Evolutionary conservation across 2,329 filamentous ascomycete genomes (phyloP), one percentile per base, ranked within the genome.

Genomic region (Cercospora zeina): DNA sequence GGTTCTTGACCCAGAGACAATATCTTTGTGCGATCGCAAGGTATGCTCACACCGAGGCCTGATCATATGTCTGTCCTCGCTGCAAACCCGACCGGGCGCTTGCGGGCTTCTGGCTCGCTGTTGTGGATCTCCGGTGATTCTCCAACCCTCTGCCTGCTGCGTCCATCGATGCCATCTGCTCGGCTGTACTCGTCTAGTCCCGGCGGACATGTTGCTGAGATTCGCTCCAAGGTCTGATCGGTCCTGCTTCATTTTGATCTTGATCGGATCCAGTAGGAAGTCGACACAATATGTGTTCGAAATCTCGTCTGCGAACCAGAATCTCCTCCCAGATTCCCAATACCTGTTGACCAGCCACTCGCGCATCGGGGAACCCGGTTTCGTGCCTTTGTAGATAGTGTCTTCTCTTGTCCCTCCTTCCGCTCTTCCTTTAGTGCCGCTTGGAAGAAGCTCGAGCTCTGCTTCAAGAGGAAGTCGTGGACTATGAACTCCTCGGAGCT

Each of bases 351-450:
- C 39, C 24, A 58, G 39, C 13, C 30, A 50, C 27, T 21, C 37
- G n/a, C 55, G 39, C 10, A 36, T 39, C 8, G 55, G 55, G 9
- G 39, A 58, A 8, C 19, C 54, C 16, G 42, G 34, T 16, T 10
- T 56, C 4, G 54, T 42, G n/a, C 54, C 54, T 31, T 24, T 24
- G 10, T 42, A 64, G 13, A 54, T 30, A 14, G 27, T 37, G 3
- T 57, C 13, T 42, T 27, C 1, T 19, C 36, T 10, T 55, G 42
- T 19, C 53, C 62, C 33, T 64, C 58, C 16, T 31, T 33, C 59
- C 62, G 62, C 30, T 59, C 63, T n/a, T 54, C 45, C 16, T 63
- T 53, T 2, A 63, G 53, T 4, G 61, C 62, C 5, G 45, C 45
- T 39, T 42, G 39, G 39, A 64, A 66, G 37, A 60, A 64, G 1